Conservation (phyloP, 1,139 yeast species). For the Sugiyamaella pinicola region DNA sequence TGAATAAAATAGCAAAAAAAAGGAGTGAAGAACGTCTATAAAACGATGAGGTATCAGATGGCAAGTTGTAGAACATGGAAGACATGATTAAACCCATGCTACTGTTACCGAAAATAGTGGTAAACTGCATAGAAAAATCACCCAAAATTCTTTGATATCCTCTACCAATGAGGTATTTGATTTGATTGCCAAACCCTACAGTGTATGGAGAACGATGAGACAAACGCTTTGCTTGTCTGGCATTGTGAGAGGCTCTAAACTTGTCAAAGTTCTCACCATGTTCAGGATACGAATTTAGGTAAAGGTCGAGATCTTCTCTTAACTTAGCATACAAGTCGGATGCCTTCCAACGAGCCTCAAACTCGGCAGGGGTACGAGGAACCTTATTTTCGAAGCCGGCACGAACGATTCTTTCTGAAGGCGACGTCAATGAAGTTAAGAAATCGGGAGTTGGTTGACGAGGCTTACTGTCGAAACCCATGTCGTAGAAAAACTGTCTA, state of each 20-base stretch:
- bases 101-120: slow-evolving; percentile 63
- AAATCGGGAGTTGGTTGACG: slow-evolving; percentile 86
- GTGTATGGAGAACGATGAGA: slow-evolving; percentile 63
- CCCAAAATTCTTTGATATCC: slow-evolving; percentile 65
- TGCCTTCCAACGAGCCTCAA: slow-evolving; percentile 64
- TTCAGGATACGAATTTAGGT: slow-evolving; percentile 33
- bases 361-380: slow-evolving; percentile 71
- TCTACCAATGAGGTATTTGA: slow-evolving; percentile 59
- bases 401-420: slow-evolving; percentile 60
- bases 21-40: slow-evolving; percentile 69
- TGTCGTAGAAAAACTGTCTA: slow-evolving; percentile 57
- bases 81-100: slow-evolving; percentile 73
- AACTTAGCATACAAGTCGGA: slow-evolving; percentile 54
- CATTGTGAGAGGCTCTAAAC: slow-evolving; percentile 56
- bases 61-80: slow-evolving; percentile 71
- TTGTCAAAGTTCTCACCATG: slow-evolving; percentile 36
- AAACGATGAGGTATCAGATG: slow-evolving; percentile 54
- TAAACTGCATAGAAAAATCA: slow-evolving; percentile 64
- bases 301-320: slow-evolving; percentile 47
- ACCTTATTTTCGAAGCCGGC: slow-evolving; percentile 63
- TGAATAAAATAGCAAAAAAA: slow-evolving; percentile 76
- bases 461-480: slow-evolving; percentile 73
- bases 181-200: slow-evolving; percentile 66
- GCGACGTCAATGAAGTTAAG: slow-evolving; percentile 75
- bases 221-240: slow-evolving; percentile 55